Evolutionary conservation across 1,284 basidiomycete species (phyloP), one percentile per base, ranked within the genome.

Genomic region (Lignosus rhinocerotis): DNA sequence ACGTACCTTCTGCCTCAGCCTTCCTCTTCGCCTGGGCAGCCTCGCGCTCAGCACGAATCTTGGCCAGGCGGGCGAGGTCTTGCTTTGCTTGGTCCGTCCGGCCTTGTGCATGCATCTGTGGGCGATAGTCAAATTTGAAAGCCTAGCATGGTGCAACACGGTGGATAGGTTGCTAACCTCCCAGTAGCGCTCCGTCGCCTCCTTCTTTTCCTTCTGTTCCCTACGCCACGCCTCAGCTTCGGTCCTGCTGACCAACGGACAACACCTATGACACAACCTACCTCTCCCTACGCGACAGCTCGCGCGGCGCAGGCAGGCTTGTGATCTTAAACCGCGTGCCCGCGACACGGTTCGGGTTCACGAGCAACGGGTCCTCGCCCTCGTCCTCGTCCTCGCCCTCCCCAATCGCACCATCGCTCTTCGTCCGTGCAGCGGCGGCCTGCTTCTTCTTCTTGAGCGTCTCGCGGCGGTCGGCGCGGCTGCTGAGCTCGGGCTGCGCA

Each of bases 41-140:
- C 62, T 94, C 93, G 55, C 94, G 87, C 61, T 95, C 90, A 58
- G 85, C 86, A 63, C 85, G 84, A 68, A 97, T 92, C 83, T 88
- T 90, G 51, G 86, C 85, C n/a, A 97, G 83, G 54, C 94, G 86
- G 17, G 89, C 86, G 45, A 97, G 84, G 73, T 97, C 94, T 5
- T 85, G 72, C 76, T 94, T 92, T 36, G 94, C 94, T 73, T 96
- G 81, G 31, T 90, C 86, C 0, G 94, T 96, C 85, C 96, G 91
- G 60, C 94, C 93, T 73, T 82, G 76, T 19, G 77, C 59, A 66
- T 92, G 90, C 25, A 90, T 78, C 88, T 91, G 60, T 6, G 57
- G 11, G 16, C 21, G 38, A 34, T 6, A 51, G 33, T 10, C 60
- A 16, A 48, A 48, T 48, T 31, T 41, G 25, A 16, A 25, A 17